These are phyloP conservation scores for Gloeostereum incarnatum DNA, from an alignment of 768 basidiomycete species.

Conservation along the genomic window DNA sequence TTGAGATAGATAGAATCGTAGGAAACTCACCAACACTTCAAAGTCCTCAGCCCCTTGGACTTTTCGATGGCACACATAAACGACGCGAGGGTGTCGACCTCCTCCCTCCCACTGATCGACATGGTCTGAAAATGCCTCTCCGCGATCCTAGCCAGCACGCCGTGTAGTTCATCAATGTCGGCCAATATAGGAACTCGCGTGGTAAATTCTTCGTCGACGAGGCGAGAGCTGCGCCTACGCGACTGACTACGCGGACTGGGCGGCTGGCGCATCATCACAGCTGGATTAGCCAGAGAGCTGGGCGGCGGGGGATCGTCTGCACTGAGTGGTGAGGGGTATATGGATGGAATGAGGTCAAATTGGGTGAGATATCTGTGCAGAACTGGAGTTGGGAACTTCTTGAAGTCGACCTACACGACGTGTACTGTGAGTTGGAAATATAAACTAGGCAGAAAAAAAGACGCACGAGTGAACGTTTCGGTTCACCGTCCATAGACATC, in stretches of 20 bases:
- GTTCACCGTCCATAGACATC: constrained; percentile 29
- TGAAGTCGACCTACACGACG: constrained; percentile 59
- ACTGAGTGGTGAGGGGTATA: constrained; percentile 63
- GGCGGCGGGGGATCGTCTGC: constrained; percentile 67
- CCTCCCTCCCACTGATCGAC: constrained; percentile 46
- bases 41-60: constrained; percentile 27
- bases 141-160: constrained; percentile 56
- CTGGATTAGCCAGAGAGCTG: constrained; percentile 42
- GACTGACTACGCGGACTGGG: constrained; percentile 34
- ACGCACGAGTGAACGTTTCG: constrained; percentile 32
- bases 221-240: constrained; percentile 62
- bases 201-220: constrained; percentile 55
- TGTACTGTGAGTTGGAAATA: not conserved
- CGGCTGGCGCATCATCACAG: constrained; percentile 45
- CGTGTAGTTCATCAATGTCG: constrained; percentile 61
- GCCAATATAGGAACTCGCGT: constrained; percentile 56
- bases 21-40: too few relatives aligned
- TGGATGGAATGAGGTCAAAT: constrained; percentile 60
- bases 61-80: constrained; percentile 75
- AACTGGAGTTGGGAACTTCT: constrained; percentile 51
- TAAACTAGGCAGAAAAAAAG: constrained; percentile 2
- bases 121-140: constrained; percentile 67
- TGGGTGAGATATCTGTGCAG: constrained; percentile 68
- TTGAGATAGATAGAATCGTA: too few relatives aligned
- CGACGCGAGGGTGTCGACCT: constrained; percentile 73